Conservation (phyloP, 1,139 yeast species). For the Candida smagusa region DNA sequence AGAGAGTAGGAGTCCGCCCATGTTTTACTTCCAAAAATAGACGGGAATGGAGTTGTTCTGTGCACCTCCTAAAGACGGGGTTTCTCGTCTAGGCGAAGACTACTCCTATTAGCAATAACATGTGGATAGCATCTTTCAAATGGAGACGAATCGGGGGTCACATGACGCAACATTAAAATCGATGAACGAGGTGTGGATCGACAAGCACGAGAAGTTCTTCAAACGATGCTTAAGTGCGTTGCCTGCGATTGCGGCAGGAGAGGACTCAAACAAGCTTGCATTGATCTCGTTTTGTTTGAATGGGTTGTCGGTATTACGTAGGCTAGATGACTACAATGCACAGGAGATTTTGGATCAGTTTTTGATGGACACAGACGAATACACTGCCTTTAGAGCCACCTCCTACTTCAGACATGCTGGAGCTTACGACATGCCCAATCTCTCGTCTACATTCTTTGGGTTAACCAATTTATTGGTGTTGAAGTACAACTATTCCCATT, state of each 20-base stretch:
- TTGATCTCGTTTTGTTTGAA: constrained; percentile 64
- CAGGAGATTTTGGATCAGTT: constrained; percentile 47
- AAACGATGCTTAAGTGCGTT: constrained; percentile 46
- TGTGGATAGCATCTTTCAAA: too few relatives aligned
- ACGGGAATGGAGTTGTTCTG: too few relatives aligned
- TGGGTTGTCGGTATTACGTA: constrained; percentile 54
- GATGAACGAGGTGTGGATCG: constrained; percentile 4
- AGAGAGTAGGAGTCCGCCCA: too few relatives aligned
- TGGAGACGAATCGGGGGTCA: too few relatives aligned
- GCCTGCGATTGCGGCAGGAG: constrained; percentile 49
- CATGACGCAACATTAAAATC: too few relatives aligned
- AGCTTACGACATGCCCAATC: constrained; percentile 60
- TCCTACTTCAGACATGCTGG: constrained; percentile 41
- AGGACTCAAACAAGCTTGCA: constrained; percentile 66
- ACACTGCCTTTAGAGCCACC: constrained; percentile 15
- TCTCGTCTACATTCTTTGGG: constrained; percentile 70
- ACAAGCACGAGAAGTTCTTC: constrained; percentile 51
- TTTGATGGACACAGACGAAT: constrained; percentile 41
- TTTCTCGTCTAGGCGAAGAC: too few relatives aligned
- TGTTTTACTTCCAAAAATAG: too few relatives aligned
- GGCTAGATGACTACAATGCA: constrained; percentile 32
- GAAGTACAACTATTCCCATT: constrained; percentile 31
- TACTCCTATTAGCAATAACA: too few relatives aligned
- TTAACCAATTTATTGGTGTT: constrained; percentile 49
- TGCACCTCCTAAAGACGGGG: too few relatives aligned